Percentiles rank a stretch among this genome's conserved stretches.
These are phyloP conservation scores for Zelonia costaricensis DNA, from an alignment of 208 protist genomes.

Conservation along the genomic window DNA sequence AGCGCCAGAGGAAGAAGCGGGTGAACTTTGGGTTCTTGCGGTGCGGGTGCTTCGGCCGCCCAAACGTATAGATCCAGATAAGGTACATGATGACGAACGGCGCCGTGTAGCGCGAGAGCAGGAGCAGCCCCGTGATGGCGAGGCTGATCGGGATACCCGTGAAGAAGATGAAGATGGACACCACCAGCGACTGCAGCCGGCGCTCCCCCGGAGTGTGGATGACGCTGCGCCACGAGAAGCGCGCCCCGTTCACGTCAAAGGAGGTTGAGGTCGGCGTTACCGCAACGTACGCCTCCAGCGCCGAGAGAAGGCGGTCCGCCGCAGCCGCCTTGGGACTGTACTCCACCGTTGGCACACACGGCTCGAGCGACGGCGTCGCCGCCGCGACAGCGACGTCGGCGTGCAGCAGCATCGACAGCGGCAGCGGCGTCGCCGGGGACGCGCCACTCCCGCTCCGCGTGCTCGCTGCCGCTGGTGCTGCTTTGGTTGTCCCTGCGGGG, in stretches of 20 bases:
- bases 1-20: constrained; percentile 44
- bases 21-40: constrained; percentile 24
- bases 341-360: background rate
- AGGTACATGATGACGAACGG: constrained; percentile 67
- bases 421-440: too few relatives aligned
- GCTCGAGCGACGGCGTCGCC: background rate
- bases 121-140: constrained; percentile 32
- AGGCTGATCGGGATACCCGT: constrained; percentile 58
- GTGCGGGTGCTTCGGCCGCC: constrained; percentile 46
- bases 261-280: constrained; percentile 21
- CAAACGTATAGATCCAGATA: constrained; percentile 68
- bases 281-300: constrained; percentile 57
- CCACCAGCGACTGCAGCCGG: constrained; percentile 45
- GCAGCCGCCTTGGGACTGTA: constrained; percentile 32
- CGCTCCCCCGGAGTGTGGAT: constrained; percentile 51
- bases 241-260: constrained; percentile 19
- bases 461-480: too few relatives aligned
- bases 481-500: too few relatives aligned
- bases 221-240: constrained; percentile 47
- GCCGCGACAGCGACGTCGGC: background rate
- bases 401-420: too few relatives aligned
- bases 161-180: constrained; percentile 72
- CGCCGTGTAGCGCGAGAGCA: constrained; percentile 50
- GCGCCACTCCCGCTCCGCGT: too few relatives aligned
- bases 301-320: constrained; percentile 34